A percentile compares a stretch with the other conserved stretches of the same genome.
These are phyloP conservation scores for Rhododendron williamsianum DNA, from an alignment of 148 eudicot species.

Conservation along the genomic window DNA sequence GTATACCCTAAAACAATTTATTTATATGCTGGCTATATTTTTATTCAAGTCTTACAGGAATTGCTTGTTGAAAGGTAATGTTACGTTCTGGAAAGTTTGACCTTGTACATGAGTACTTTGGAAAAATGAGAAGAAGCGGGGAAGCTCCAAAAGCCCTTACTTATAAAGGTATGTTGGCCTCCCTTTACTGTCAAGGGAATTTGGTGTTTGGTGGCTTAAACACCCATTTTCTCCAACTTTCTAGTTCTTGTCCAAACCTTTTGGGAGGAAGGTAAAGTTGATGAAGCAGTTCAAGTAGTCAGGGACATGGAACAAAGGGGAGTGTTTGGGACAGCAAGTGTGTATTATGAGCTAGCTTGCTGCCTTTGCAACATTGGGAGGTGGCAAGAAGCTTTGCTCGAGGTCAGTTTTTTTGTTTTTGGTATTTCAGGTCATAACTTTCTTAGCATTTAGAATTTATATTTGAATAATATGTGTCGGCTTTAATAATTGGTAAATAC, in stretches of 20 bases:
- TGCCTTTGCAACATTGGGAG: slow-evolving; percentile 88
- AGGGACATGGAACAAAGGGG: slow-evolving; percentile 92
- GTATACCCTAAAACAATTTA: not conserved
- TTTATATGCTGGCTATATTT: slow-evolving; percentile 2
- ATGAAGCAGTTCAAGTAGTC: slow-evolving; percentile 70
- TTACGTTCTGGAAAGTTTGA: slow-evolving; percentile 68
- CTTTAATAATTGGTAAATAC: not conserved
- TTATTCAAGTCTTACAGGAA: slow-evolving; percentile 26
- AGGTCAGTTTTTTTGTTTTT: slow-evolving; percentile 41
- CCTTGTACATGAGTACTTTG: slow-evolving; percentile 66
- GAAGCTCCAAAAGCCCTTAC: slow-evolving; percentile 78
- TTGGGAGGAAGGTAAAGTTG: slow-evolving; percentile 71
- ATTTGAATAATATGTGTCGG: not conserved
- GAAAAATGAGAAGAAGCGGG: slow-evolving; percentile 69
- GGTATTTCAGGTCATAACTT: not conserved
- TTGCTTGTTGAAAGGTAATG: slow-evolving; percentile 69
- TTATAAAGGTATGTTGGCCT: slow-evolving; percentile 53
- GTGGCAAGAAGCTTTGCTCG: slow-evolving; percentile 76
- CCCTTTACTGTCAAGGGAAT: not conserved
- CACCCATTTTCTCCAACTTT: slow-evolving; percentile 11
- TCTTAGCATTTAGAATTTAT: not conserved
- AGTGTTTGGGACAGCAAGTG: slow-evolving; percentile 64
- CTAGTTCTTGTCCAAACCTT: slow-evolving; percentile 83
- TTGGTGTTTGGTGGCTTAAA: slow-evolving; percentile 6
- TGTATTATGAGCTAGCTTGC: slow-evolving; percentile 87